phyloP scores from a whole-genome alignment of 768 basidiomycete species.

The Suillus decipiens region DNA sequence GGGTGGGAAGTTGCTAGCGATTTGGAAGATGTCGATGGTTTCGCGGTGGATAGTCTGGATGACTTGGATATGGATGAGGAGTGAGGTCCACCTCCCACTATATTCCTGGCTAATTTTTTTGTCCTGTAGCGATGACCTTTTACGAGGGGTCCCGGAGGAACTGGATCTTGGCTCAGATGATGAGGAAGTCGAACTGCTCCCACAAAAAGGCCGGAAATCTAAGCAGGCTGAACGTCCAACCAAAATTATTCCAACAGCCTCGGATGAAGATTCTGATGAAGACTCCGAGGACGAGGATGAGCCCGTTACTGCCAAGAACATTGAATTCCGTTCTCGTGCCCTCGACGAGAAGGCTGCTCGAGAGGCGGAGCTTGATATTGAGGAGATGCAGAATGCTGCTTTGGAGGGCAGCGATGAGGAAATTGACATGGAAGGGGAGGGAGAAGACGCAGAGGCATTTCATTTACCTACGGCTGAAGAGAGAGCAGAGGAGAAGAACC shows the following conservation, averaged over 20 bases:
- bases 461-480: constrained; percentile 71
- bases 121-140: constrained; percentile 48
- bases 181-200: constrained; percentile 41
- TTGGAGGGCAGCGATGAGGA: constrained; percentile 51
- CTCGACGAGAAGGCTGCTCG: constrained; percentile 66
- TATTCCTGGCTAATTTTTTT: constrained; percentile 15
- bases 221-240: constrained; percentile 50
- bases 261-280: constrained; percentile 44
- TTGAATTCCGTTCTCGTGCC: constrained; percentile 79
- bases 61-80: constrained; percentile 51
- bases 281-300: constrained; percentile 50
- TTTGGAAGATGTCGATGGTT: constrained; percentile 33
- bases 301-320: constrained; percentile 74
- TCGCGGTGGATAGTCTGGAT: constrained; percentile 46
- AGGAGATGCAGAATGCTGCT: constrained; percentile 63
- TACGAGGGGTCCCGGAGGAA: constrained; percentile 54
- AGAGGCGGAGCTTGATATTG: constrained; percentile 69
- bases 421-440: constrained; percentile 39
- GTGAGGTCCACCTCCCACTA: constrained; percentile 35
- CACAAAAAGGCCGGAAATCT: constrained; percentile 49
- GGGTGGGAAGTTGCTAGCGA: constrained; percentile 44
- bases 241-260: constrained; percentile 53
- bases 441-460: constrained; percentile 48
- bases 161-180: constrained; percentile 67
- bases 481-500: constrained; percentile 68